phyloP scores from a whole-genome alignment of 371 early-diverging fungal species.

The Mortierella sp. region DNA sequence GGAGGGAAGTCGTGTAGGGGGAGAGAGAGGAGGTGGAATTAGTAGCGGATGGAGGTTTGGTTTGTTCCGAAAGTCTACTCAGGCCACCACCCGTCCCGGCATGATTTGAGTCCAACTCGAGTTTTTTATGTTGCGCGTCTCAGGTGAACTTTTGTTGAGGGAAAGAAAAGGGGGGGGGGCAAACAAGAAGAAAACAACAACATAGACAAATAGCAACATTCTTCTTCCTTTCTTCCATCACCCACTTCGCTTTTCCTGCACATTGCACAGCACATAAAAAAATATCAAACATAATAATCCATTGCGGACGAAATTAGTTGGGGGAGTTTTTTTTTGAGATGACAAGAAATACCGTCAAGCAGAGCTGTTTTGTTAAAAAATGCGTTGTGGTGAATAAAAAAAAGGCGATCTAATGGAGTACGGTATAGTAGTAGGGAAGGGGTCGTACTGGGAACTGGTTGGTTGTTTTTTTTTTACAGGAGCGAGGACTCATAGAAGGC shows the following conservation, averaged over 20 bases:
- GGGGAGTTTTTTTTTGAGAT: not conserved
- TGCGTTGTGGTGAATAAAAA: not conserved
- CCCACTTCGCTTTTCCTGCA: not conserved
- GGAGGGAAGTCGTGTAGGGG: slow-evolving; percentile 12
- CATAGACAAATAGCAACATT: not conserved
- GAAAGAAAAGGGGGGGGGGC: no score
- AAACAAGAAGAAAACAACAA: not conserved
- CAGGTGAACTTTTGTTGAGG: not conserved
- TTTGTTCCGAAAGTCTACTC: slow-evolving; percentile 35
- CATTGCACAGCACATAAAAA: not conserved
- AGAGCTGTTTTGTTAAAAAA: not conserved
- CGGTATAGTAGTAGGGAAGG: not conserved
- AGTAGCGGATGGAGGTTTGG: slow-evolving; percentile 16
- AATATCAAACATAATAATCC: not conserved
- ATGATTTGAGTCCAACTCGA: not conserved
- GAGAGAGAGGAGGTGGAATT: not conserved
- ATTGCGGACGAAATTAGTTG: not conserved
- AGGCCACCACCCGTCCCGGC: not conserved
- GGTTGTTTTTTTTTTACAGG: slow-evolving; percentile 19
- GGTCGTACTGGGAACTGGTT: not conserved
- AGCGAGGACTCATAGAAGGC: slow-evolving; percentile 42
- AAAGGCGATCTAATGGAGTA: not conserved
- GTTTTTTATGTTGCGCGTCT: not conserved
- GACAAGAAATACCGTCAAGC: not conserved
- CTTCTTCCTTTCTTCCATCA: not conserved